A percentile compares a stretch with the other conserved stretches of the same genome.
Evolutionary conservation across 2,329 filamentous ascomycete species (phyloP).

Genomic region (Bipolaris zeicola): DNA sequence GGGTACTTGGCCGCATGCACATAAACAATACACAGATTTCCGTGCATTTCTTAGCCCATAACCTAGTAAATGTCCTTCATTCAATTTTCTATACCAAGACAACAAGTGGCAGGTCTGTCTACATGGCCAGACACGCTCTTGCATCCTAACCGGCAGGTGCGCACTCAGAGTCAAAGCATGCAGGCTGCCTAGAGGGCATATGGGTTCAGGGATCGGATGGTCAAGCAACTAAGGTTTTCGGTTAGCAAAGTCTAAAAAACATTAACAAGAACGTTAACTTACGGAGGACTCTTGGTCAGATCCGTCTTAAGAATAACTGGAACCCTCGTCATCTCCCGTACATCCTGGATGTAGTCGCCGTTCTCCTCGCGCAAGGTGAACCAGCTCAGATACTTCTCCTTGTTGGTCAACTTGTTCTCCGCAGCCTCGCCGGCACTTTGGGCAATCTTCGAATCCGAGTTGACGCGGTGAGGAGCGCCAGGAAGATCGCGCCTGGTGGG

Average conservation of each 20-base stretch:
- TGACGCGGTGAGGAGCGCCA: conserved; percentile 79
- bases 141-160: conserved; percentile 2
- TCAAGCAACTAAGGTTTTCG: conserved; percentile 67
- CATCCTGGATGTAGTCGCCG: conserved; percentile 96
- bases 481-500: conserved; percentile 76
- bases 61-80: conserved; percentile 38
- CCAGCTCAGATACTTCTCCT: conserved; percentile 92
- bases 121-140: neutral
- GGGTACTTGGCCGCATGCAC: conserved; percentile 31
- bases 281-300: conserved; percentile 98
- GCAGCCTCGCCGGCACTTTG: conserved; percentile 69
- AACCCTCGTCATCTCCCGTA: conserved; percentile 95
- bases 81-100: conserved; percentile 42
- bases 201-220: conserved; percentile 82
- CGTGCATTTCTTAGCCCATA: conserved; percentile 19
- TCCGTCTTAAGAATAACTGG: conserved; percentile 99
- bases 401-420: conserved; percentile 83
- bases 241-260: conserved; percentile 22
- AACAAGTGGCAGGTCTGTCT: conserved; percentile 12
- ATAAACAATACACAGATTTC: conserved; percentile 40
- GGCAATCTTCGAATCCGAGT: conserved; percentile 91
- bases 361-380: conserved; percentile 91
- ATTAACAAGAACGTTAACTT: conserved; percentile 58
- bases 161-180: neutral
- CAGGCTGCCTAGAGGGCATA: conserved; percentile 62